phyloP scores from a whole-genome alignment of 371 early-diverging fungal genomes.

The Basidiobolus meristosporus region DNA sequence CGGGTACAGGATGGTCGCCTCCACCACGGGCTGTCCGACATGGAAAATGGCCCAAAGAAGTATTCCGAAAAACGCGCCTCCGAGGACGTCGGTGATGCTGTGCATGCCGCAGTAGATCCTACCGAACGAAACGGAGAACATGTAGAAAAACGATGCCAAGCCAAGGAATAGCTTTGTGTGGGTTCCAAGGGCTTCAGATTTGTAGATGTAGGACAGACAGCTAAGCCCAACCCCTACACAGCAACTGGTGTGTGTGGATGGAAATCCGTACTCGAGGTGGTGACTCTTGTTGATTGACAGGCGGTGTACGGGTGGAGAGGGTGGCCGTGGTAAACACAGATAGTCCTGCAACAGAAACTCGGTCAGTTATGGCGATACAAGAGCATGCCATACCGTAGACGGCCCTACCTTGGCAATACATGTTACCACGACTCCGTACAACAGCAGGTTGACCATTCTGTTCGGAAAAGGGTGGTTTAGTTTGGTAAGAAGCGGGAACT shows the following conservation, averaged over 20 bases:
- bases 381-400: neutral
- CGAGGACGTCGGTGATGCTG: constrained; percentile 45
- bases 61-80: constrained; percentile 38
- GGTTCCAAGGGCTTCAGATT: constrained; percentile 8
- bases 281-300: constrained; percentile 33
- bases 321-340: constrained; percentile 51
- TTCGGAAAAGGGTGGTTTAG: neutral
- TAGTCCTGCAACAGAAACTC: constrained; percentile 24
- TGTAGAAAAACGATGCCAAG: constrained; percentile 25
- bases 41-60: constrained; percentile 20
- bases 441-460: neutral
- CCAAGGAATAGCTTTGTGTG: constrained; percentile 15
- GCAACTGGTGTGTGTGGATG: constrained; percentile 61
- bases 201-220: constrained; percentile 20
- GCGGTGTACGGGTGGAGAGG: constrained; percentile 47
- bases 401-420: neutral
- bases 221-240: constrained; percentile 47
- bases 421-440: neutral
- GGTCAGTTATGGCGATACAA: neutral
- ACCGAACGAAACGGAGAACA: constrained; percentile 39
- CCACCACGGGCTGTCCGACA: constrained; percentile 2
- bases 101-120: constrained; percentile 67
- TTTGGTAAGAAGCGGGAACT: neutral
- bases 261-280: constrained; percentile 62
- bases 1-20: neutral